phyloP scores from a whole-genome alignment of 768 basidiomycete species.

The Tricholoma furcatifolium region DNA sequence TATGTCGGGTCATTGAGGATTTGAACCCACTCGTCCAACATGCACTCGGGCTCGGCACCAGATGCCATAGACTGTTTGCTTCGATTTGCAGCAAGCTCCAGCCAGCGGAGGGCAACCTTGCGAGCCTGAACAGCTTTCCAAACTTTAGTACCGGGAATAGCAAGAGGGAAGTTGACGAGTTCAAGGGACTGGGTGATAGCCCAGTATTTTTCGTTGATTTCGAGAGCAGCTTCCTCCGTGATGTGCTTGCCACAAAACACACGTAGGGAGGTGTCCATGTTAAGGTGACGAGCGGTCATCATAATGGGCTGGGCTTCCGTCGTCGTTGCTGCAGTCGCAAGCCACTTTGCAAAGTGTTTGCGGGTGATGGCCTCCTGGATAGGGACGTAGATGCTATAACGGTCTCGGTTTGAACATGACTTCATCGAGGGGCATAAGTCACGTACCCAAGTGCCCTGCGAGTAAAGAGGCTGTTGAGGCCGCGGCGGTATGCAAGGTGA shows the following conservation, averaged over 20 bases:
- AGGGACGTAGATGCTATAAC: constrained; percentile 69
- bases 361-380: constrained; percentile 85
- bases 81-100: constrained; percentile 73
- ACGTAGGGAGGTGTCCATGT: constrained; percentile 95
- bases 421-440: not conserved
- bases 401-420: not conserved
- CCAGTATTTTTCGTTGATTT: constrained; percentile 96
- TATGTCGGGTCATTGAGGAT: constrained; percentile 62
- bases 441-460: constrained; percentile 85
- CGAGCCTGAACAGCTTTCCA: constrained; percentile 91
- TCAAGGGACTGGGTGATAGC: constrained; percentile 91
- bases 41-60: constrained; percentile 80
- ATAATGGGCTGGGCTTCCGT: constrained; percentile 64
- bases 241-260: constrained; percentile 96
- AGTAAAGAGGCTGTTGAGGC: constrained; percentile 90
- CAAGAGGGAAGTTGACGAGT: constrained; percentile 97
- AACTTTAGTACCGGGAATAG: constrained; percentile 94
- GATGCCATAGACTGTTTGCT: constrained; percentile 82
- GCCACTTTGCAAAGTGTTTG: constrained; percentile 74
- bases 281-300: constrained; percentile 89
- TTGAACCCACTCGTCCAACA: constrained; percentile 91
- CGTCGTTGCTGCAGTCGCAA: constrained; percentile 49
- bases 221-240: constrained; percentile 69
- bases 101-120: constrained; percentile 79
- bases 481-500: constrained; percentile 92